phyloP scores from a whole-genome alignment of 441 rosid genomes.

The Pelargonium cotyledonis region DNA sequence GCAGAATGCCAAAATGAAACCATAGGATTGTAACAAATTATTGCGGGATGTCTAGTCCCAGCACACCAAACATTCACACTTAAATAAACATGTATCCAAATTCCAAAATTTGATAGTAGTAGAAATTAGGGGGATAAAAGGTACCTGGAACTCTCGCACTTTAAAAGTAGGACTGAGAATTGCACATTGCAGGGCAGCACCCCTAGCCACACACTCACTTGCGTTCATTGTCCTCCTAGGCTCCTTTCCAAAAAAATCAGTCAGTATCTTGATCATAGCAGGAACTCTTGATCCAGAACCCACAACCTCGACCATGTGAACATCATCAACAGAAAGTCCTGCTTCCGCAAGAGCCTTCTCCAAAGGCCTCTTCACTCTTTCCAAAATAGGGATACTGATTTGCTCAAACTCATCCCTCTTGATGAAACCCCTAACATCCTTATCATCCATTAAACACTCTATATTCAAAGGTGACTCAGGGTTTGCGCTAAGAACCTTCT shows the following conservation, averaged over 20 bases:
- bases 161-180: constrained; percentile 95
- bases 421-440: constrained; percentile 78
- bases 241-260: constrained; percentile 92
- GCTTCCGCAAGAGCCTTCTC: constrained; percentile 91
- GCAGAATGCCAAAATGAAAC: not conserved
- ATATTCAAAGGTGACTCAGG: constrained; percentile 83
- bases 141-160: constrained; percentile 97
- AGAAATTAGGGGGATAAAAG: not conserved
- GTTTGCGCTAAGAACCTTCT: constrained; percentile 93
- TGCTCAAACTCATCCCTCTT: constrained; percentile 92
- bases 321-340: constrained; percentile 57
- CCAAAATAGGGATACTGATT: constrained; percentile 74
- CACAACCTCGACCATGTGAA: constrained; percentile 87
- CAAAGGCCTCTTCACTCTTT: constrained; percentile 81
- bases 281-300: constrained; percentile 92
- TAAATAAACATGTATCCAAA: not conserved
- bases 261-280: constrained; percentile 62
- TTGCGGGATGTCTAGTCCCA: not conserved
- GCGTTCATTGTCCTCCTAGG: constrained; percentile 98
- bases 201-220: constrained; percentile 93
- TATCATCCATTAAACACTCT: constrained; percentile 96
- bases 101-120: not conserved
- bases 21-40: not conserved
- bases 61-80: not conserved
- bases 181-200: constrained; percentile 91